Percentiles rank a stretch among this genome's conserved stretches.
These are phyloP conservation scores for Inonotus hispidus DNA, from an alignment of 1,284 basidiomycete genomes.

Conservation along the genomic window DNA sequence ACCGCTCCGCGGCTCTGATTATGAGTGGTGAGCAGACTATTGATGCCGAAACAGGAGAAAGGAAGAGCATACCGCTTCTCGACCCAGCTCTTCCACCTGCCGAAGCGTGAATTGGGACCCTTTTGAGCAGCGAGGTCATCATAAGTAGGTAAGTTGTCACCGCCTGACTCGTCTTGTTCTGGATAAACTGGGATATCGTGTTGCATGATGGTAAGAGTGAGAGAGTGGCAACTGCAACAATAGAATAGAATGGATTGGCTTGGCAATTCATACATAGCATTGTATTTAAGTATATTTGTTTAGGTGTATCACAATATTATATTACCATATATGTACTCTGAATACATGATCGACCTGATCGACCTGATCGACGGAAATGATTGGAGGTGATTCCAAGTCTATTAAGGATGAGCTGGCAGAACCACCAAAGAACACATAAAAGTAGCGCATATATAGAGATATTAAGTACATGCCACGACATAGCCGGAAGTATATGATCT, in stretches of 20 bases:
- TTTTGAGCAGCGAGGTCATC: constrained; percentile 65
- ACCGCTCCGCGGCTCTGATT: constrained; percentile 73
- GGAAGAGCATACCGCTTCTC: constrained; percentile 59
- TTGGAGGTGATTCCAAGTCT: background rate
- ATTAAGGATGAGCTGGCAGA: background rate
- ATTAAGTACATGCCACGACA: too few species aligned
- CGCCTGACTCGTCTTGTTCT: constrained; percentile 57
- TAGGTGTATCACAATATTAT: background rate
- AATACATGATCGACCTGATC: background rate
- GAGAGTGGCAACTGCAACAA: background rate
- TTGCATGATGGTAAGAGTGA: background rate
- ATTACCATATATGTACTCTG: background rate
- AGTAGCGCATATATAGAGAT: background rate
- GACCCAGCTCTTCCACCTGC: constrained; percentile 78
- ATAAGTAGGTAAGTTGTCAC: constrained; percentile 66
- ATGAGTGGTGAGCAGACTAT: background rate
- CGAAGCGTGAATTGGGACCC: constrained; percentile 78
- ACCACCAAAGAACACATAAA: background rate
- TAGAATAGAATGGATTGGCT: background rate
- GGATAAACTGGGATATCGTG: constrained; percentile 15
- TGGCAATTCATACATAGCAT: background rate
- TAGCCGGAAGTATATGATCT: too few species aligned
- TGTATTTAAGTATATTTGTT: background rate
- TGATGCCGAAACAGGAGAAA: background rate
- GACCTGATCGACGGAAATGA: background rate